phyloP scores from a whole-genome alignment of 2,329 filamentous ascomycete genomes.

The Trichoderma polysporum region DNA sequence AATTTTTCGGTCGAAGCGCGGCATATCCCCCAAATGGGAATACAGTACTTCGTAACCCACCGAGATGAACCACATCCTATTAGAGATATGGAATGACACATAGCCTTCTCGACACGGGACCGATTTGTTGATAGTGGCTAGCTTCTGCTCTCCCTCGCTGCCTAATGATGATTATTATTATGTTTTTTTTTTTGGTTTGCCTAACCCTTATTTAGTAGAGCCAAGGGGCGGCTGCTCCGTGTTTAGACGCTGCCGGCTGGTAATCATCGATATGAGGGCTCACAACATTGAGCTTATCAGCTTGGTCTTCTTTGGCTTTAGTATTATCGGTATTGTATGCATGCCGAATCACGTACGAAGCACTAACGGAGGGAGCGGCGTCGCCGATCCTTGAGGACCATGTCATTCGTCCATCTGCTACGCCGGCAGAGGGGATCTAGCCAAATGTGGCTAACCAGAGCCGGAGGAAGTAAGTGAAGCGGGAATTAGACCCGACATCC shows the following conservation, averaged over 20 bases:
- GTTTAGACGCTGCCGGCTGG: neutral
- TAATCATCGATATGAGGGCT: neutral
- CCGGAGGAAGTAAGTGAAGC: constrained; percentile 1
- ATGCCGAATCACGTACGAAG: neutral
- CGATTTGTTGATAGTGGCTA: neutral
- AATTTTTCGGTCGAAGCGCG: neutral
- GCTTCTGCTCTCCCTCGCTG: neutral
- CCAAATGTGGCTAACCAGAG: neutral
- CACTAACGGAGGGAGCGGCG: constrained; percentile 2
- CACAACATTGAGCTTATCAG: neutral
- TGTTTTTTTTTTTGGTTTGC: neutral
- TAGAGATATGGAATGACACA: neutral
- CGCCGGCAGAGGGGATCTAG: neutral
- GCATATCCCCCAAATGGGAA: neutral
- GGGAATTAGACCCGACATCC: neutral
- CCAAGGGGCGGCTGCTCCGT: constrained; percentile 4
- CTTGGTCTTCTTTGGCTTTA: neutral
- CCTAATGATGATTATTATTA: neutral
- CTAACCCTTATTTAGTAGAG: neutral
- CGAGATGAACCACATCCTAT: neutral
- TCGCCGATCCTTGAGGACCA: constrained; percentile 14
- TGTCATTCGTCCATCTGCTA: constrained; percentile 11
- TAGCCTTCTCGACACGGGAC: neutral
- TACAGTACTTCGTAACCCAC: neutral
- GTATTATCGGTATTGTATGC: neutral